Base-by-base conservation (phyloP, 2,329 filamentous ascomycete genomes). In the Aspergillus fijiensis region DNA sequence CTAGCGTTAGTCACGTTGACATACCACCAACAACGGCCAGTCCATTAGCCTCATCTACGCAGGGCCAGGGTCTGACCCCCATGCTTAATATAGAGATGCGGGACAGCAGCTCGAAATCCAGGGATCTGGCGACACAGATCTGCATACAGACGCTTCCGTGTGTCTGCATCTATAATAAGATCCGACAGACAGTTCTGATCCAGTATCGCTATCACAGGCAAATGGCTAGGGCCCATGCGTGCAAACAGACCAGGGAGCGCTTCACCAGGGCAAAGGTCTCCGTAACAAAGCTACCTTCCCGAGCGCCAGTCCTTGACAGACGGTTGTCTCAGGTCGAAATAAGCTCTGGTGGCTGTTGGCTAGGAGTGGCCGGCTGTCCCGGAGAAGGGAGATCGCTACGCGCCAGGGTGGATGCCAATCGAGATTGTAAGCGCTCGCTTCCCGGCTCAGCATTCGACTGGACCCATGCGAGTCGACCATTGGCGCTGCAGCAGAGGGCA, bases 271-370 rank as follows among this genome's bases (percentile, higher is more conserved):
- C 21, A 27, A 42, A 10, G 23, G 16, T 45, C 1, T n/a, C 25
- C 14, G n/a, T 6, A 7, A 35, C 12, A 7, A 49, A 55, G 21
- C 29, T 35, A 55, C 25, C 42, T 31, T 48, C 53, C 53, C 33
- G 27, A 33, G 19, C 35, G 19, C 42, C 53, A 52, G 51, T 51
- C 49, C n/a, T n/a, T 25, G 35, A 25, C n/a, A 48, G 53, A 29
- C 45, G 45, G 21, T n/a, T 59, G 65, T 63, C 49, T 67, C 62
- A 67, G 48, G 58, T 67, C 45, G 25, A 57, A 60, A 58, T 65
- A 65, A 63, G 60, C 65, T 67, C 60, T 29, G 45, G 51, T 52
- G 66, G 64, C 59, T 66, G 67, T 67, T 73, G 71, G 71, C 60
- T 67, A 64, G 66, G 64, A 69, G 39, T 49, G 23, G 49, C 51